Evolutionary conservation across 495 filamentous ascomycete species (phyloP).

Genomic region (Aspergillus cristatus): DNA sequence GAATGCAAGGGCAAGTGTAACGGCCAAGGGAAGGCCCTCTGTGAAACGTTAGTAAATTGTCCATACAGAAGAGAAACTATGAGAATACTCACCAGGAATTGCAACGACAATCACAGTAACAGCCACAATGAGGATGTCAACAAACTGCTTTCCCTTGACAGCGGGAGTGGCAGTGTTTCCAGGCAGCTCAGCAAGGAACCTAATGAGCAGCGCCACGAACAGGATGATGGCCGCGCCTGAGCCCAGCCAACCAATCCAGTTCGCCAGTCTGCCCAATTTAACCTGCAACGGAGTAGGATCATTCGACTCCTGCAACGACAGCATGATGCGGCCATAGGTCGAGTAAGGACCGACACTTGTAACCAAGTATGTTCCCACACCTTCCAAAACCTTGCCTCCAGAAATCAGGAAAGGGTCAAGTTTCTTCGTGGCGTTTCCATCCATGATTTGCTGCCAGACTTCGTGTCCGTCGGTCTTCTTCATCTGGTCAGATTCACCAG

Average conservation of each 20-base stretch:
- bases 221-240: constrained; percentile 49
- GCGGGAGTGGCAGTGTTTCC: constrained; percentile 39
- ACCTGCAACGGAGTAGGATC: constrained; percentile 57
- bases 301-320: constrained; percentile 49
- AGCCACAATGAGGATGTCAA: constrained; percentile 59
- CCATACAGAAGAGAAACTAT: background rate
- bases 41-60: constrained; percentile 7
- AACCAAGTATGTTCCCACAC: constrained; percentile 54
- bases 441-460: constrained; percentile 47
- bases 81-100: constrained; percentile 40
- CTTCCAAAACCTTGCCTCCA: constrained; percentile 56
- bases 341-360: constrained; percentile 55
- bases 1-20: constrained; percentile 61
- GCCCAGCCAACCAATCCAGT: constrained; percentile 53
- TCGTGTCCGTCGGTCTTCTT: constrained; percentile 53
- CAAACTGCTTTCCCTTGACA: constrained; percentile 53
- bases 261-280: constrained; percentile 52
- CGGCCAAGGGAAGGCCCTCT: constrained; percentile 58
- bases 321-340: constrained; percentile 56
- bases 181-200: constrained; percentile 47
- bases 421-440: constrained; percentile 46
- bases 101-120: constrained; percentile 66
- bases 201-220: constrained; percentile 54
- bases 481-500: constrained; percentile 60
- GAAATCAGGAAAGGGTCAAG: constrained; percentile 58